phyloP scores from a whole-genome alignment of 164 flowering plant species.

The Pachysandra terminalis region DNA sequence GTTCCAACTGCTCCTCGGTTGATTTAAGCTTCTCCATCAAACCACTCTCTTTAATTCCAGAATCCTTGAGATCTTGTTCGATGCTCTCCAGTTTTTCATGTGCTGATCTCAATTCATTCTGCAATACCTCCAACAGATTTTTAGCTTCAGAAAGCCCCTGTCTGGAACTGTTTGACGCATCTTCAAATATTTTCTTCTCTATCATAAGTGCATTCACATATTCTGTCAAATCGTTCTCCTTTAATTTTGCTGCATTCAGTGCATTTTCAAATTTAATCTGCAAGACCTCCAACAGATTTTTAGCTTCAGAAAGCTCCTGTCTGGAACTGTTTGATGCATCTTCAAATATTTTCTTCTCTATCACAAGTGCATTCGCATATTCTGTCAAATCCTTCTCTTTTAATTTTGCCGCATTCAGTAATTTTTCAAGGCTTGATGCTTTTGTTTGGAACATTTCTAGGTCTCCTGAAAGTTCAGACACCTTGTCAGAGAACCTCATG shows the following conservation, averaged over 20 bases:
- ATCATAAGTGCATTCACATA: conserved; percentile 35
- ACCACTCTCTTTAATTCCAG: conserved; percentile 55
- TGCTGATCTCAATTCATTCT: conserved; percentile 43
- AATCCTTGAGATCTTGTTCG: conserved; percentile 48
- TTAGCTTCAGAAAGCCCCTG: conserved; percentile 61
- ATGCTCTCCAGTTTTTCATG: conserved; percentile 51
- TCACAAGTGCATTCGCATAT: conserved; percentile 31
- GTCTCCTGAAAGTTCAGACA: conserved; percentile 50
- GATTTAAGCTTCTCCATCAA: conserved; percentile 59
- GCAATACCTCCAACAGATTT: conserved; percentile 43
- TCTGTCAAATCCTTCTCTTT: conserved; percentile 63
- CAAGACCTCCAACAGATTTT: conserved; percentile 46
- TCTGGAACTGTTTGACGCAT: conserved; percentile 30
- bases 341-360: conserved; percentile 59
- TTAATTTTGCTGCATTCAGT: conserved; percentile 48
- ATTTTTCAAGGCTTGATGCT: conserved; percentile 64
- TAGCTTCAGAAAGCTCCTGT: conserved; percentile 57
- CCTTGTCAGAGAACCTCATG: conserved; percentile 35
- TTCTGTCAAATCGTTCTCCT: conserved; percentile 59
- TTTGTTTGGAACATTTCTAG: conserved; percentile 53
- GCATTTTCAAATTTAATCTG: conserved; percentile 53
- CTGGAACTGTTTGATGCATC: conserved; percentile 35
- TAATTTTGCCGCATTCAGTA: conserved; percentile 45
- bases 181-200: conserved; percentile 60
- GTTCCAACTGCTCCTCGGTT: conserved; percentile 53